phyloP scores from a whole-genome alignment of 352 stramenopile genomes.

The Globisporangium nagaii region DNA sequence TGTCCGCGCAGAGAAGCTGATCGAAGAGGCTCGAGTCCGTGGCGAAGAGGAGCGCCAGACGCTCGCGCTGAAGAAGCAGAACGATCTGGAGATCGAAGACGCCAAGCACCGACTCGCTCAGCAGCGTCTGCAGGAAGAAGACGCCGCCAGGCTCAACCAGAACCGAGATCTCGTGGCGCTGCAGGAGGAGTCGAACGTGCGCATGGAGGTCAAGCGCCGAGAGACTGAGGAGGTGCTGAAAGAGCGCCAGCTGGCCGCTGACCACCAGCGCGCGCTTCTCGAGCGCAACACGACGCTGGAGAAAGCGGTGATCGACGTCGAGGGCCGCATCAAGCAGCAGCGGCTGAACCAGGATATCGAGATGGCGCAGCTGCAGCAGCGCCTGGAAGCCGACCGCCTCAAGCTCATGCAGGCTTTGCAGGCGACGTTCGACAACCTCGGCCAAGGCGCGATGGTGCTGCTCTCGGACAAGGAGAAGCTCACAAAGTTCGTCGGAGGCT shows the following conservation, averaged over 20 bases:
- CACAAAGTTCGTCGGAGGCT: constrained; percentile 45
- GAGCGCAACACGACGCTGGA: constrained; percentile 59
- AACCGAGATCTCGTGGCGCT: constrained; percentile 57
- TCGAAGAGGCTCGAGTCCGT: constrained; percentile 33
- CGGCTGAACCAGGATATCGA: constrained; percentile 70
- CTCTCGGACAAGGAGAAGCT: constrained; percentile 60
- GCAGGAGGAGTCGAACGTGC: constrained; percentile 54
- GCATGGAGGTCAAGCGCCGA: constrained; percentile 44
- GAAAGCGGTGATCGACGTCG: constrained; percentile 56
- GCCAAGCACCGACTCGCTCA: constrained; percentile 45
- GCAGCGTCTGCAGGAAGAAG: constrained; percentile 39
- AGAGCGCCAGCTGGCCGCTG: constrained; percentile 40
- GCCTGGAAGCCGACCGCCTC: constrained; percentile 55
- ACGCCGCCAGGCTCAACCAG: constrained; percentile 31
- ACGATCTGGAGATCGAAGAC: constrained; percentile 45
- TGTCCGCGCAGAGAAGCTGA: constrained; percentile 20
- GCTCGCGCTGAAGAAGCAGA: constrained; percentile 31
- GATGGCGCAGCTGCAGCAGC: constrained; percentile 51
- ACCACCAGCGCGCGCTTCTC: constrained; percentile 39
- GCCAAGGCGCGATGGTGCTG: constrained; percentile 40
- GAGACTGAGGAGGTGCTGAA: constrained; percentile 63
- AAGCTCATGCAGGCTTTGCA: constrained; percentile 65
- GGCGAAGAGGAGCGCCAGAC: constrained; percentile 53
- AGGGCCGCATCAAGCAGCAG: constrained; percentile 64
- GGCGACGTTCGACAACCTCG: constrained; percentile 65